Percentiles rank a stretch among this genome's conserved stretches.
Evolutionary conservation across 306 rosid genomes (phyloP).

Genomic region (Oxytropis ochrocephala): DNA sequence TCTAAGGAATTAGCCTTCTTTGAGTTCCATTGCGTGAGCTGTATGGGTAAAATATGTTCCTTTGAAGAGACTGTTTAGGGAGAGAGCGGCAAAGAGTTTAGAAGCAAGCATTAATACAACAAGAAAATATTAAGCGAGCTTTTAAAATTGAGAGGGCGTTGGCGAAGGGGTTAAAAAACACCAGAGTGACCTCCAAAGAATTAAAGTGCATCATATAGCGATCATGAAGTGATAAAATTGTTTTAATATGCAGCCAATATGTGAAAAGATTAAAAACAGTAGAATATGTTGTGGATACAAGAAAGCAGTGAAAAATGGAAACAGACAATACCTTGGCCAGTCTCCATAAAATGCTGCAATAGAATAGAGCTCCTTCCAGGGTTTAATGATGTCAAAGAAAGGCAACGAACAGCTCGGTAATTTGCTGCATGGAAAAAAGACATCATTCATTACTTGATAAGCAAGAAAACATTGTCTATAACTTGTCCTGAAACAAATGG

Average conservation of each 20-base stretch:
- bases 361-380: conserved; percentile 73
- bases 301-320: conserved; percentile 14
- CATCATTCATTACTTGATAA: not conserved
- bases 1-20: conserved; percentile 35
- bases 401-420: conserved; percentile 81
- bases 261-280: not conserved
- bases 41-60: conserved; percentile 71
- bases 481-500: not conserved
- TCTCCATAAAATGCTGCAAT: conserved; percentile 60
- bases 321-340: conserved; percentile 58
- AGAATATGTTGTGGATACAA: not conserved
- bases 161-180: not conserved
- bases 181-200: not conserved
- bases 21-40: conserved; percentile 47
- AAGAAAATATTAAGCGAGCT: not conserved
- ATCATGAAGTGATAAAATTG: not conserved
- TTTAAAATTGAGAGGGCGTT: not conserved
- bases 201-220: not conserved
- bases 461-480: not conserved
- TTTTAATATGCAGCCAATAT: not conserved
- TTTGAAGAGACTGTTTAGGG: conserved; percentile 68
- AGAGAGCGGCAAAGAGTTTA: conserved; percentile 69
- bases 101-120: conserved; percentile 33
- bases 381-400: conserved; percentile 72
- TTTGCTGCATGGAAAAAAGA: conserved; percentile 53